A percentile compares a stretch with the other conserved stretches of the same genome.
Evolutionary conservation across 805 yeast genomes (phyloP).

Genomic region (Saturnispora zaruensis): DNA sequence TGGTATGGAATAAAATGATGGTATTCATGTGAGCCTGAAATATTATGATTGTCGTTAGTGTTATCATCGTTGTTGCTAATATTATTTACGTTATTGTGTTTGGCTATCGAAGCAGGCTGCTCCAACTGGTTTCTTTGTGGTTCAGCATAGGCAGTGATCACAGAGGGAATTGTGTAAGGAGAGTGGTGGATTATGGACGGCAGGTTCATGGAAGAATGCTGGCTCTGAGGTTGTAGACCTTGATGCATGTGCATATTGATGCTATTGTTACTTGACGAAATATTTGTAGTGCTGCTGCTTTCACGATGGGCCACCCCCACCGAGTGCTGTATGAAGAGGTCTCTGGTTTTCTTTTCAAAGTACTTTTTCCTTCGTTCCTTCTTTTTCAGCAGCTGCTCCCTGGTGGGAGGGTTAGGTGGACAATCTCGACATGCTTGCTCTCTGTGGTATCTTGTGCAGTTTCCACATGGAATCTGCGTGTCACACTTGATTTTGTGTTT

Average conservation of each 20-base stretch:
- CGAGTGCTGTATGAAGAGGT: constrained; percentile 1
- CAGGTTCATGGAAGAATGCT: not conserved
- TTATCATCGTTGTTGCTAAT: not conserved
- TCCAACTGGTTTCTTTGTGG: not conserved
- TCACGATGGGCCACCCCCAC: not conserved
- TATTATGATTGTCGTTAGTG: not conserved
- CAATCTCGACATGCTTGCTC: constrained; percentile 10
- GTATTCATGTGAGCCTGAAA: not conserved
- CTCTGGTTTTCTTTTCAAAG: constrained; percentile 8
- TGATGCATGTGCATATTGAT: not conserved
- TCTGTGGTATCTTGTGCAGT: constrained; percentile 27
- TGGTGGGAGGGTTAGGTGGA: constrained; percentile 21
- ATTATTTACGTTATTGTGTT: not conserved
- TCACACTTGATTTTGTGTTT: constrained; percentile 47
- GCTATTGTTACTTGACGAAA: not conserved
- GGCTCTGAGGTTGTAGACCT: not conserved
- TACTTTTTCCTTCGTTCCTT: constrained; percentile 14
- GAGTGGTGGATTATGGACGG: not conserved
- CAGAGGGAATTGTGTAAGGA: not conserved
- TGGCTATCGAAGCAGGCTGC: not conserved
- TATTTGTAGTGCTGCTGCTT: not conserved
- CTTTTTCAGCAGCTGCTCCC: constrained; percentile 13
- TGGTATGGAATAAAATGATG: not conserved
- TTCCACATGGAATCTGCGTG: constrained; percentile 38
- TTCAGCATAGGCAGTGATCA: not conserved